These are phyloP conservation scores for Sambucus nigra DNA, from an alignment of 129 eudicot genomes.

Conservation along the genomic window DNA sequence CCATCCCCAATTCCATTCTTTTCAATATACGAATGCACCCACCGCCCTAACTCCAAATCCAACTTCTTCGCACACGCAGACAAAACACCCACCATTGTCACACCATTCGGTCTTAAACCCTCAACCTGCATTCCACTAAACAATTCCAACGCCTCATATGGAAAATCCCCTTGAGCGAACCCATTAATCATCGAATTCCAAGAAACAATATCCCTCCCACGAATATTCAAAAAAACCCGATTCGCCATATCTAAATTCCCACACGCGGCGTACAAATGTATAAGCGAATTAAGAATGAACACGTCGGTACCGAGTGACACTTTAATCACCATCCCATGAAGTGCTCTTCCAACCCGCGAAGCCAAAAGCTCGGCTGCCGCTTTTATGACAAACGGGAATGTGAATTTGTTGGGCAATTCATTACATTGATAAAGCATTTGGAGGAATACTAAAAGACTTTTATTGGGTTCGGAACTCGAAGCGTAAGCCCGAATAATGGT, in stretches of 20 bases:
- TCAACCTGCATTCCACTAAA: conserved; percentile 39
- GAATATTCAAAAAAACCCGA: conserved; percentile 39
- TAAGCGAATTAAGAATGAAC: conserved; percentile 52
- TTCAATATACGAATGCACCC: conserved; percentile 44
- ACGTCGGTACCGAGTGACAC: conserved; percentile 30
- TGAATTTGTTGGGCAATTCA: conserved; percentile 53
- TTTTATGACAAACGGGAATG: conserved; percentile 68
- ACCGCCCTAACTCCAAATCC: conserved; percentile 47
- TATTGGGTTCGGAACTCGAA: conserved; percentile 33
- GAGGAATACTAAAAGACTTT: conserved; percentile 30
- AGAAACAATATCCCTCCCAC: conserved; percentile 52
- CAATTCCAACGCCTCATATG: conserved; percentile 42
- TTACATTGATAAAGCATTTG: conserved; percentile 26
- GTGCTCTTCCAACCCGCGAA: conserved; percentile 29
- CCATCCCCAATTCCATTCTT: conserved; percentile 27
- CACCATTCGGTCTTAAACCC: conserved; percentile 35
- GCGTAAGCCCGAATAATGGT: conserved; percentile 53
- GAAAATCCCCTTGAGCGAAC: conserved; percentile 32
- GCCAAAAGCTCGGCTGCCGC: conserved; percentile 44
- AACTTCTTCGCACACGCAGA: conserved; percentile 49
- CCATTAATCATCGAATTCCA: conserved; percentile 75
- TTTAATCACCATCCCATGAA: conserved; percentile 68
- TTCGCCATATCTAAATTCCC: conserved; percentile 40
- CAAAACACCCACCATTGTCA: conserved; percentile 52
- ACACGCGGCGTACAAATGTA: conserved; percentile 49